A percentile compares a stretch with the other conserved stretches of the same genome.
Evolutionary conservation across 2,329 filamentous ascomycete genomes (phyloP).

Genomic region (Fusarium goolgardi): DNA sequence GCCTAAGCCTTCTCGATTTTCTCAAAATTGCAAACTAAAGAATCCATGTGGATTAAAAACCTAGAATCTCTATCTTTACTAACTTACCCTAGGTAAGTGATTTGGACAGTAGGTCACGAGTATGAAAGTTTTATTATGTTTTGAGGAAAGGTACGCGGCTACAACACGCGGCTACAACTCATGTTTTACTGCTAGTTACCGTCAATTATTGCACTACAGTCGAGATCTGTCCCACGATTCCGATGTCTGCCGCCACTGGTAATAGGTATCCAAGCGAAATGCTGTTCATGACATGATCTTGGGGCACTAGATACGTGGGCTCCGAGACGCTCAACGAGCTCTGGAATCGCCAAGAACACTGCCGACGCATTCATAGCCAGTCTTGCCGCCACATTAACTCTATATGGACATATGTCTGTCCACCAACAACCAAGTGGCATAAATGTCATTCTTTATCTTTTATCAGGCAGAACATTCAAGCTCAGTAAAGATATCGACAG

Average conservation of each 20-base stretch:
- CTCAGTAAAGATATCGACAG: background rate
- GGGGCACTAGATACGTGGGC: too few relatives aligned
- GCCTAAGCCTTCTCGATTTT: too few relatives aligned
- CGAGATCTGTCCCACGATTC: background rate
- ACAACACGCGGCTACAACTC: too few relatives aligned
- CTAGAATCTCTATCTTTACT: too few relatives aligned
- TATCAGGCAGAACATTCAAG: background rate
- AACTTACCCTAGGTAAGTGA: too few relatives aligned
- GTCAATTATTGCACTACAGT: background rate
- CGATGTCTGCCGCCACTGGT: background rate
- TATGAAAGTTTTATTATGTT: too few relatives aligned
- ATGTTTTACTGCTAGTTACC: too few relatives aligned
- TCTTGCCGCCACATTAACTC: background rate
- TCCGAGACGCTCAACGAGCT: background rate
- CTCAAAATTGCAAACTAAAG: too few relatives aligned
- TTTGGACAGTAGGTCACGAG: too few relatives aligned
- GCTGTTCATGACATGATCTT: background rate
- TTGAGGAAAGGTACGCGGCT: too few relatives aligned
- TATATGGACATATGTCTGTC: background rate
- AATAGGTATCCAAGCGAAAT: background rate
- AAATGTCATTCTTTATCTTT: background rate
- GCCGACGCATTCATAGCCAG: background rate
- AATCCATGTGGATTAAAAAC: too few relatives aligned
- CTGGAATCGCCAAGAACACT: background rate
- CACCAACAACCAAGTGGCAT: background rate